These are phyloP conservation scores for Antarctomyces pellizariae DNA, from an alignment of 495 filamentous ascomycete species.

Conservation along the genomic window DNA sequence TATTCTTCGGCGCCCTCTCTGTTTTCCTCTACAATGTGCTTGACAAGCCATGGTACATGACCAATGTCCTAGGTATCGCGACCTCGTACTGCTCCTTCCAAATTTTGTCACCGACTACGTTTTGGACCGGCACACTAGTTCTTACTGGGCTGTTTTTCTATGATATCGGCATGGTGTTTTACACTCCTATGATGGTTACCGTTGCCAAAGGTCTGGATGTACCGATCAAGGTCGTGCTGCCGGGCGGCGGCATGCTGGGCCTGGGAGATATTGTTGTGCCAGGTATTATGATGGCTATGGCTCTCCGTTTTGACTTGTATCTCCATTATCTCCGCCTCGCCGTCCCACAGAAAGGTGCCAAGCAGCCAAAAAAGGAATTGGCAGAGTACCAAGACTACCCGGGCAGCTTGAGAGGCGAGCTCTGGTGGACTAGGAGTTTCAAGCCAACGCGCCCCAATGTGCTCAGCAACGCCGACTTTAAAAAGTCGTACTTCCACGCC, in stretches of 20 bases:
- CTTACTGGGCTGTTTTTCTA: constrained; percentile 70
- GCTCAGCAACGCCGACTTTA: constrained; percentile 42
- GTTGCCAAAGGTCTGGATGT: constrained; percentile 80
- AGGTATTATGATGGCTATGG: constrained; percentile 71
- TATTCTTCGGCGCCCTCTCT: constrained; percentile 29
- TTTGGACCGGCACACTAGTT: constrained; percentile 57
- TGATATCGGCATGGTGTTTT: constrained; percentile 94
- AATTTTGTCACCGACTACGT: constrained; percentile 77
- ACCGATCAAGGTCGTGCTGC: constrained; percentile 82
- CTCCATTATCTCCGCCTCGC: constrained; percentile 49
- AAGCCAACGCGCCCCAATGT: too few relatives aligned
- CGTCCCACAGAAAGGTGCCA: too few relatives aligned
- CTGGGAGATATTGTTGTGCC: constrained; percentile 90
- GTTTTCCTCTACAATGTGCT: constrained; percentile 48
- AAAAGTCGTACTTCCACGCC: constrained; percentile 74
- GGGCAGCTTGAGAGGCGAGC: constrained; percentile 11
- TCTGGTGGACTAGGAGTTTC: background rate
- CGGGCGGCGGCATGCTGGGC: constrained; percentile 44
- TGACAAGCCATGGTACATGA: constrained; percentile 52
- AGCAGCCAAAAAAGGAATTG: constrained; percentile 16
- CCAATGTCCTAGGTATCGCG: constrained; percentile 68
- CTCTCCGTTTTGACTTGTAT: constrained; percentile 77
- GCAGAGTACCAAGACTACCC: too few relatives aligned
- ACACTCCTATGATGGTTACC: constrained; percentile 88
- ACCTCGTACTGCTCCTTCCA: constrained; percentile 67